Evolutionary conservation across 176 grass and related monocot genomes (phyloP).

Genomic region (Rhynchospora tenuis): DNA sequence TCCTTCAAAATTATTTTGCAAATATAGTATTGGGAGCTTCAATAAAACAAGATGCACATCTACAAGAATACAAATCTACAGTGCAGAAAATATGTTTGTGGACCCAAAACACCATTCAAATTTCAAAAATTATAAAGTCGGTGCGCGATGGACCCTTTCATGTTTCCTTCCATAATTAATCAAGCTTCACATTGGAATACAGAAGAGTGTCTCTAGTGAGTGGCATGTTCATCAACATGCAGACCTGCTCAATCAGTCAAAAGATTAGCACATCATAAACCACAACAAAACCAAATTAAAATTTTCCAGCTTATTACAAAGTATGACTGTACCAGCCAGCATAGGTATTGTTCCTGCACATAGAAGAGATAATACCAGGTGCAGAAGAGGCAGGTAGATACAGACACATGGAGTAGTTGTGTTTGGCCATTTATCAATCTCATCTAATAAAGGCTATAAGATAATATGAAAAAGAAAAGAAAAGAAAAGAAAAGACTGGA

Average conservation of each 20-base stretch:
- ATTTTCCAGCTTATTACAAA: neutral
- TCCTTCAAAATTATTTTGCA: slow-evolving; percentile 13
- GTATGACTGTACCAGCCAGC: neutral
- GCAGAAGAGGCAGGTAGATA: neutral
- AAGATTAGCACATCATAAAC: neutral
- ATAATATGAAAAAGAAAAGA: neutral
- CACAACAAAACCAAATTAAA: neutral
- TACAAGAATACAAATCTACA: slow-evolving; percentile 19
- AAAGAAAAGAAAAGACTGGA: neutral
- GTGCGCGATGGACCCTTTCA: neutral
- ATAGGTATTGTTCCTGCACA: neutral
- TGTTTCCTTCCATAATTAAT: slow-evolving; percentile 37
- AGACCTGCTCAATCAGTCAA: slow-evolving; percentile 51
- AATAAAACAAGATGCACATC: slow-evolving; percentile 5
- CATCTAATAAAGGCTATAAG: neutral
- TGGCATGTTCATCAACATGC: slow-evolving; percentile 77
- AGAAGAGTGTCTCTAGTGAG: slow-evolving; percentile 88
- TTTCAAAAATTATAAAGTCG: neutral
- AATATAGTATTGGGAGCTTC: neutral
- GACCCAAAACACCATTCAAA: neutral
- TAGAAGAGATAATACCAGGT: neutral
- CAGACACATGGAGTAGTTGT: neutral
- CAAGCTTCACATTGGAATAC: slow-evolving; percentile 92
- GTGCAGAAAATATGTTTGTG: neutral
- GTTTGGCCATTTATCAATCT: neutral